Conservation (phyloP, 768 basidiomycete species). For the Mycena maculata region DNA sequence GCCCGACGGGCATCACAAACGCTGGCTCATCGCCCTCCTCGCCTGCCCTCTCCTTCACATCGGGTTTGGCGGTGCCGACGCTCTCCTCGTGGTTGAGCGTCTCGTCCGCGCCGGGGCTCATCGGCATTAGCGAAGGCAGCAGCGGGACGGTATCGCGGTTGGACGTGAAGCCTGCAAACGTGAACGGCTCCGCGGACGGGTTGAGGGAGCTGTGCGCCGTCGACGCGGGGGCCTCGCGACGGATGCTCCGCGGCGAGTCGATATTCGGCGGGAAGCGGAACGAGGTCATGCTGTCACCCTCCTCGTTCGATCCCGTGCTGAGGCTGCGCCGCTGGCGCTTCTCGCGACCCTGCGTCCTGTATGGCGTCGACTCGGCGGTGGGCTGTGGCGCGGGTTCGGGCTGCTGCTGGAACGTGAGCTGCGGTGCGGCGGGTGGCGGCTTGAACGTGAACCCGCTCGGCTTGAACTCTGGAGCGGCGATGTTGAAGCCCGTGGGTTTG, state of each 20-base stretch:
- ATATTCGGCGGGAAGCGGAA: slow-evolving; percentile 78
- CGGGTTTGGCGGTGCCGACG: slow-evolving; percentile 47
- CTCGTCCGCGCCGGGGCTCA: slow-evolving; percentile 37
- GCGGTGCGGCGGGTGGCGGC: slow-evolving; percentile 74
- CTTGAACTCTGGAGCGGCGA: slow-evolving; percentile 84
- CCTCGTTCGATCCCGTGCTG: slow-evolving; percentile 51
- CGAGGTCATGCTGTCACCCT: slow-evolving; percentile 75
- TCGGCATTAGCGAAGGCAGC: slow-evolving; percentile 27
- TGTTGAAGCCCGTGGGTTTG: slow-evolving; percentile 62
- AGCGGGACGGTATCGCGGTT: slow-evolving; percentile 36
- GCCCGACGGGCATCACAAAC: slow-evolving; percentile 43
- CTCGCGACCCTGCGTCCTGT: slow-evolving; percentile 78
- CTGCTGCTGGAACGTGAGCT: slow-evolving; percentile 56
- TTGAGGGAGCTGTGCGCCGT: slow-evolving; percentile 51
- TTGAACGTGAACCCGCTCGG: slow-evolving; percentile 82
- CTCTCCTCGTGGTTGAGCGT: slow-evolving; percentile 45
- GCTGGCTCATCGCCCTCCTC: slow-evolving; percentile 40
- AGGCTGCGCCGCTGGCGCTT: slow-evolving; percentile 78
- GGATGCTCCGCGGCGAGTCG: slow-evolving; percentile 62
- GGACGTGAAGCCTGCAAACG: slow-evolving; percentile 72
- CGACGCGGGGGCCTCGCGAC: slow-evolving; percentile 56
- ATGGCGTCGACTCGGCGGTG: slow-evolving; percentile 54
- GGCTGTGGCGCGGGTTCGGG: slow-evolving; percentile 38
- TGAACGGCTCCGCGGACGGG: slow-evolving; percentile 68
- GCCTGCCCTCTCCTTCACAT: slow-evolving; percentile 40